Base-by-base conservation (phyloP, 169 alveolate species). In the Plasmodium cynomolgi region DNA sequence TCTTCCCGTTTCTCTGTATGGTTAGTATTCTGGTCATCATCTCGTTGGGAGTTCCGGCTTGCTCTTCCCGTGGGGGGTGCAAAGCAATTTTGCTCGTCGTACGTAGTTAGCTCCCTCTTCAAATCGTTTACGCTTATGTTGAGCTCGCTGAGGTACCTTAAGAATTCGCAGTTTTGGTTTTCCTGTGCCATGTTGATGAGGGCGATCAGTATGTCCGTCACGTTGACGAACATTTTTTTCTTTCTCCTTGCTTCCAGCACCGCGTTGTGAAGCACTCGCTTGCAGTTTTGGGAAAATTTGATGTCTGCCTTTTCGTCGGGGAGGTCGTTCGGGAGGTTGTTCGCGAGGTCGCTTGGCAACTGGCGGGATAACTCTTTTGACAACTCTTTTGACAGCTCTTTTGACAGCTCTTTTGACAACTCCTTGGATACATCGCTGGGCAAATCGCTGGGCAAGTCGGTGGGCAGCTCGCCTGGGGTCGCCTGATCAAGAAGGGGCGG, bases 161-260 rank as follows among this genome's bases (percentile, higher is more conserved):
- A 39, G 34, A 90, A 90, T 23, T 72, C 94, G 23, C 31, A 58
- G n/a, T 90, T 41, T 3, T 58, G 33, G 15, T 68, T 58, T 41
- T 85, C 93, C 34, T 80, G 44, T 2, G 94, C 88, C 47, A 90
- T 54, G 50, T 90, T 62, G 68, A 90, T 79, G 47, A 90, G 74
- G 50, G 94, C 82, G 44, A 80, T 8, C 13, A 90, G 83, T 80
- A 90, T 90, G 54, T 90, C 94, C 44, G 83, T 56, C 31, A 90
- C 80, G 33, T 68, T 90, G 11, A 90, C 94, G 83, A 90, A 80
- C 34, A 90, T 80, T 90, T 80, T 90, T 3, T 81, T 79, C 68
- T 80, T 90, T 72, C 54, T 90, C 47, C 56, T 90, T 44, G 94
- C 94, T 79, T 90, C 94, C 56, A 80, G 73, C 68, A 90, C 82